phyloP scores from a whole-genome alignment of 1,284 basidiomycete species.

The Cystobasidium sp. region DNA sequence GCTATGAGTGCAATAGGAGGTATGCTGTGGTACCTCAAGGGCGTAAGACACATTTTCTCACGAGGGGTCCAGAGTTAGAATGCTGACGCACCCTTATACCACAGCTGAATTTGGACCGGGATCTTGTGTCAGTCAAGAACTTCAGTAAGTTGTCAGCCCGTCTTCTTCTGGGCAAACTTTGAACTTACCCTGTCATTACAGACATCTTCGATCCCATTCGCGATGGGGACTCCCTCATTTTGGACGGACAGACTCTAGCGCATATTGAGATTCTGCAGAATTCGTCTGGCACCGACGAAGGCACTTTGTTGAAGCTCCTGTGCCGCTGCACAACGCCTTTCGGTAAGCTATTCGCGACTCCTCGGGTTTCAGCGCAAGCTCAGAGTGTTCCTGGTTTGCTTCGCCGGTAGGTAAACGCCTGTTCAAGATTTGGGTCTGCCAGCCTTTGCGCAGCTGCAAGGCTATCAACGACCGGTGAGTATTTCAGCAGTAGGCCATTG shows the following conservation, averaged over 20 bases:
- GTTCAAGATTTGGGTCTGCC: conserved; percentile 91
- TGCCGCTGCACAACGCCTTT: conserved; percentile 85
- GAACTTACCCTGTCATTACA: neutral
- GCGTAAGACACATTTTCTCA: conserved; percentile 32
- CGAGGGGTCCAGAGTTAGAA: neutral
- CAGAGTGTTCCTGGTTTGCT: conserved; percentile 16
- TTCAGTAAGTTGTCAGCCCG: conserved; percentile 63
- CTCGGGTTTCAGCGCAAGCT: neutral
- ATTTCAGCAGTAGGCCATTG: neutral
- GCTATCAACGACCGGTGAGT: conserved; percentile 83
- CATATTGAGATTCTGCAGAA: conserved; percentile 93
- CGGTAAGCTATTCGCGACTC: conserved; percentile 61
- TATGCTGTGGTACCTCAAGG: conserved; percentile 71
- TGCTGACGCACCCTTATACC: conserved; percentile 68
- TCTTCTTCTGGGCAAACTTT: neutral
- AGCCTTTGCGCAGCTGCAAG: conserved; percentile 75
- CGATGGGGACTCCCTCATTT: conserved; percentile 75
- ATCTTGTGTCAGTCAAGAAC: conserved; percentile 88
- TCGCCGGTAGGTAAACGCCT: conserved; percentile 73
- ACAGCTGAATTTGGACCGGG: conserved; percentile 89
- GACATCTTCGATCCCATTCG: conserved; percentile 92
- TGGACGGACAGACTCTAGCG: conserved; percentile 91
- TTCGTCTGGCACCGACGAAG: conserved; percentile 86
- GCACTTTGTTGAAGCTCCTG: conserved; percentile 81
- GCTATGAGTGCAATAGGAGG: conserved; percentile 83